Evolutionary conservation across 2,329 filamentous ascomycete species (phyloP).

Genomic region (Fusarium brevicatenulatum): DNA sequence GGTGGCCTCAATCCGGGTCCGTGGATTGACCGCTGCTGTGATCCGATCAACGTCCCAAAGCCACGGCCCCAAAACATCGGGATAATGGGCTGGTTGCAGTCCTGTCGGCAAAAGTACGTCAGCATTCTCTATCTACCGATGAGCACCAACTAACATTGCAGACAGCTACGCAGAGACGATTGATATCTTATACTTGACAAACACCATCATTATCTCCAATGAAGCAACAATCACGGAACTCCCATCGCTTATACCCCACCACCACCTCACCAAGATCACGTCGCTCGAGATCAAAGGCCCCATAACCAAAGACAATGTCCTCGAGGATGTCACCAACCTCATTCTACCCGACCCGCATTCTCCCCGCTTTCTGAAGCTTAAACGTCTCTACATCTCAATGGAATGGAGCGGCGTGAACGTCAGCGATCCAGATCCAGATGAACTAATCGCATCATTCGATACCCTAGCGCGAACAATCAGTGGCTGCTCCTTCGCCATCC

Average conservation of each 20-base stretch:
- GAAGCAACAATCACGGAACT: neutral
- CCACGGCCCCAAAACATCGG: neutral
- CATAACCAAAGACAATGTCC: neutral
- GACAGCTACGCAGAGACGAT: constrained; percentile 8
- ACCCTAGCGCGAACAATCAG: neutral
- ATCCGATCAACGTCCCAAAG: neutral
- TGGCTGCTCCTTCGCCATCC: constrained; percentile 1
- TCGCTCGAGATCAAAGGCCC: constrained; percentile 9
- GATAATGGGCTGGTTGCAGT: neutral
- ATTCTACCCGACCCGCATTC: neutral
- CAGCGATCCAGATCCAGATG: neutral
- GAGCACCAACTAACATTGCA: neutral
- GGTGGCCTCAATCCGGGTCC: neutral
- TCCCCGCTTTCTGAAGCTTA: neutral
- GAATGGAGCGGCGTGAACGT: neutral
- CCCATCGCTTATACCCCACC: neutral
- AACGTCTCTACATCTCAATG: neutral
- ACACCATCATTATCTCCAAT: neutral
- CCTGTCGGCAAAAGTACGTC: constrained; percentile 9
- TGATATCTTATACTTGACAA: constrained; percentile 1
- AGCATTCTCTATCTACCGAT: rapidly evolving
- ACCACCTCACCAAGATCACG: neutral
- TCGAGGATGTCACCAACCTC: neutral
- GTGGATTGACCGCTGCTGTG: neutral
- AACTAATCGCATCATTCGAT: neutral